These are phyloP conservation scores for Dovyalis caffra DNA, from an alignment of 345 rosid genomes.

Conservation along the genomic window DNA sequence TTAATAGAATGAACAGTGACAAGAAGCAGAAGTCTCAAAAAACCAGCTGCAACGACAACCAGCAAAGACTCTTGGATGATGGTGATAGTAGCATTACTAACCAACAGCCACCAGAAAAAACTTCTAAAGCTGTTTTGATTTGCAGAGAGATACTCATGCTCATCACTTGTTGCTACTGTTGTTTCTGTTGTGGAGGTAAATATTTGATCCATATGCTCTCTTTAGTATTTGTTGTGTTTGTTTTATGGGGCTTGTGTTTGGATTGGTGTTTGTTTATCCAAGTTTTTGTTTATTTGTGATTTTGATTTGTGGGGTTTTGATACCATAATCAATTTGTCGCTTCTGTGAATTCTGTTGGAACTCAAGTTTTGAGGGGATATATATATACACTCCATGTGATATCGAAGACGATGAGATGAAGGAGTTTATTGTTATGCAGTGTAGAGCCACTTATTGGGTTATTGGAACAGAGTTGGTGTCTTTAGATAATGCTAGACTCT, in stretches of 20 bases:
- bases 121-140: constrained; percentile 12
- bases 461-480: neutral
- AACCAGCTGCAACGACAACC: constrained; percentile 18
- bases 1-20: constrained; percentile 46
- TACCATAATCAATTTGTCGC: neutral
- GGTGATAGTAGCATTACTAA: neutral
- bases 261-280: neutral
- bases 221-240: neutral
- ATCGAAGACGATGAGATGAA: neutral
- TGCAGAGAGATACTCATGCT: constrained; percentile 38
- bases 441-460: neutral
- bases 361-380: neutral
- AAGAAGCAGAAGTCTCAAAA: constrained; percentile 30
- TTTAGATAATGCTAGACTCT: neutral
- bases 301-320: constrained; percentile 1
- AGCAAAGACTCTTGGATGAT: constrained; percentile 35
- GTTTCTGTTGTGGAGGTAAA: constrained; percentile 61
- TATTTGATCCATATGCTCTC: neutral
- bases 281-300: neutral
- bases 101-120: neutral
- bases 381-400: neutral
- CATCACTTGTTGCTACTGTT: constrained; percentile 52
- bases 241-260: neutral
- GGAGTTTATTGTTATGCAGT: neutral
- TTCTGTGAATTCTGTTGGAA: neutral